Evolutionary conservation across 768 basidiomycete species (phyloP), one percentile per base, ranked within the genome.

Genomic region (Phaffia tasmanica): DNA sequence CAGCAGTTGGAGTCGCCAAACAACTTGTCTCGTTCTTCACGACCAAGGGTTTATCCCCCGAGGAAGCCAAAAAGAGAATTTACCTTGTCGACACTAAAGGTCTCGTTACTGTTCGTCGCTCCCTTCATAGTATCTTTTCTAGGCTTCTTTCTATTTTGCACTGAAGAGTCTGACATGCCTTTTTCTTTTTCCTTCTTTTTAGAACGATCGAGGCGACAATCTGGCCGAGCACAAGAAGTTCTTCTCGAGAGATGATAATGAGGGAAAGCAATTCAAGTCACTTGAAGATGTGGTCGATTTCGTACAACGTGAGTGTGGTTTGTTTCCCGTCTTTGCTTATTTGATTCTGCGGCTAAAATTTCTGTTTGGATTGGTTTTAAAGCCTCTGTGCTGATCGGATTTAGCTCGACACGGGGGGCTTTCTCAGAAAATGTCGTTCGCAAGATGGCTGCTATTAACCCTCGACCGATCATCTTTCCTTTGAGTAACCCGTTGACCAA

Each of bases 1-100:
- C 89, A 2, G 92, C 90, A 69, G 87, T 95, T 62, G 93, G 92
- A 56, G 92, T 97, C 55, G 92, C 86, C 65, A 85, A 83, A 78
- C 90, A 94, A 75, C 76, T 79, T 72, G 83, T 85, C 80, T 87
- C 86, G 75, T 94, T 92, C 81, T 91, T 92, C 81, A 88, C 83
- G 48, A 77, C 88, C 69, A 81, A 86, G 71, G 89, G 91, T 29
- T 75, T 92, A 73, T 81, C 83, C 5, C 80, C 83, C 71, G 83
- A 90, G 69, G 83, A 92, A 75, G 91, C 91, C 23, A 83, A 84
- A 64, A 77, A 79, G 63, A 81, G 80, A 55, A 88, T 95, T 74
- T 94, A 84, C 80, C 81, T 91, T 29, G 85, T 88, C 55, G 90
- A 92, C 75, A 89, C 88, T 59, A 77, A 76, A 71, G 75, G 30